phyloP scores from a whole-genome alignment of 768 basidiomycete species.

The Amanita exitialis region DNA sequence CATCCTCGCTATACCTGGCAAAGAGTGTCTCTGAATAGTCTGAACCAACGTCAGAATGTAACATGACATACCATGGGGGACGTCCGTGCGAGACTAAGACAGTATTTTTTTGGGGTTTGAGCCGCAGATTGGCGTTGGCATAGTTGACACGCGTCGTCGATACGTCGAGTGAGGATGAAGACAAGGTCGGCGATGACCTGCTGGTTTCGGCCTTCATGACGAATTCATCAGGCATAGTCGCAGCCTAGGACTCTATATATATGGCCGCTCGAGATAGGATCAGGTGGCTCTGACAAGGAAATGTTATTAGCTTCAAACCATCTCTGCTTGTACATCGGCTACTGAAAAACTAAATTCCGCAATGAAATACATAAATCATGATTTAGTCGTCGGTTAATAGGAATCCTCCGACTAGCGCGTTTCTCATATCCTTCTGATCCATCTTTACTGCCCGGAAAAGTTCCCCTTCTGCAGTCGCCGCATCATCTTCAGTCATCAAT shows the following conservation, averaged over 20 bases:
- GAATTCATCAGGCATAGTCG: conserved; percentile 14
- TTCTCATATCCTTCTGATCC: conserved; percentile 22
- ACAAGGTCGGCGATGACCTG: not conserved
- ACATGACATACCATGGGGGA: conserved; percentile 57
- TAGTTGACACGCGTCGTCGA: conserved; percentile 2
- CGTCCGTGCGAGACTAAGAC: conserved; percentile 78
- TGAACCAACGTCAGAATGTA: conserved; percentile 3
- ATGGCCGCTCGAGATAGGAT: not conserved
- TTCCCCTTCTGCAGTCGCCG: conserved; percentile 12
- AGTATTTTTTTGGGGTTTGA: conserved; percentile 58
- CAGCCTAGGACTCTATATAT: not conserved
- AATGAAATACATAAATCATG: too few relatives aligned
- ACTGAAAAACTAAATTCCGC: not conserved
- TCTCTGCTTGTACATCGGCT: not conserved
- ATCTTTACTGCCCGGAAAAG: conserved; percentile 20
- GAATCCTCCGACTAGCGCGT: conserved; percentile 28
- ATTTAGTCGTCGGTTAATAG: conserved; percentile 23
- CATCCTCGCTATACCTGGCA: conserved; percentile 70
- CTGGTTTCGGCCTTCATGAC: conserved; percentile 4
- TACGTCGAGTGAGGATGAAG: conserved; percentile 8
- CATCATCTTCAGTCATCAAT: not conserved
- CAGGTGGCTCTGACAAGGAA: not conserved
- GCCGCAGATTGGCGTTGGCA: conserved; percentile 14
- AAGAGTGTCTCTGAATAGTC: conserved; percentile 1
- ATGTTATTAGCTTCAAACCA: too few relatives aligned